Evolutionary conservation across 192 early-diverging fungal genomes (phyloP), one percentile per base, ranked within the genome.

Genomic region (Podila epigama): DNA sequence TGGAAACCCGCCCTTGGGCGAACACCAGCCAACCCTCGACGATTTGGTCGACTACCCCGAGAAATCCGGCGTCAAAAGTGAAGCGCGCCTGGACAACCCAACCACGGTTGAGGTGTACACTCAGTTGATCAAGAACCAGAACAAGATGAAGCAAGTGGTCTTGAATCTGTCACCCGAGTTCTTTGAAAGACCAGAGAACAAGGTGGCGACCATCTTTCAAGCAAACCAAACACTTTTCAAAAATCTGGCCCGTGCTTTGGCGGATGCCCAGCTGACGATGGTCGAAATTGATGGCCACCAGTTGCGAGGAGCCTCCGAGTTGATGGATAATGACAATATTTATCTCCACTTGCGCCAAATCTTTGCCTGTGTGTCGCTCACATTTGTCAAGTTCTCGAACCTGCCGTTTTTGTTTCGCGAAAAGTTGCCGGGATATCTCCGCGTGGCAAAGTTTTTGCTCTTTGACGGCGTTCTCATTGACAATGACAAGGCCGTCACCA

Each of bases 261-360:
- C 50, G 4, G 65, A 68, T 54, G 60, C 73, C 8, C 73, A 77
- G 37, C 32, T 77, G 37, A 77, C 73, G 9, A 63, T 68, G 32
- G 36, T 77, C 27, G 73, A 77, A 55, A 68, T 77, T 53, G 63
- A 77, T 22, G 73, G 60, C 34, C 63, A 77, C 52, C 73, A 77
- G 48, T 27, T 53, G 9, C 60, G 65, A 3, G 73, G 60, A 12
- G 41, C 53, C 3, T 62, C 73, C 2, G 73, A 77, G 50, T 35
- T 77, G 36, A 68, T 64, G 66, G 73, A 77, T 50, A 68, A 68
- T 44, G 65, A 68, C 56, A 77, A 77, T 52, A 77, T 77, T 5
- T 77, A 77, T 28, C 39, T 77, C 8, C 66, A 77, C 18, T 18
- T 77, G 22, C 73, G 73, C 20, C 73, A 60, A 12, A 41, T 77